These are phyloP conservation scores for Beauveria caledonica DNA, from an alignment of 2,329 filamentous ascomycete species.

Conservation along the genomic window DNA sequence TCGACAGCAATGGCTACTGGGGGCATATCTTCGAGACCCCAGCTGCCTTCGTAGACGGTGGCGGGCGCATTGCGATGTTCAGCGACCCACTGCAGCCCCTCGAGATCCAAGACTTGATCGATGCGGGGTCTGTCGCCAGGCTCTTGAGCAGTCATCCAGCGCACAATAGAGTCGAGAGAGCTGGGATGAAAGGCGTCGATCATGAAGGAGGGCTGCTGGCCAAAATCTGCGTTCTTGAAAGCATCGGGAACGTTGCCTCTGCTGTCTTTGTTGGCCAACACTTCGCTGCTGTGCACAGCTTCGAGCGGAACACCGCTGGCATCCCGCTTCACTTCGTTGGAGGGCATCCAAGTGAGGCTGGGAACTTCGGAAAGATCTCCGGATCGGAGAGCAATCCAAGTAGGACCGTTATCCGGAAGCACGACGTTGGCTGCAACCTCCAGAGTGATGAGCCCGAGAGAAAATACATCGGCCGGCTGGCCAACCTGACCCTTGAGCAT, in stretches of 20 bases:
- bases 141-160: constrained; percentile 77
- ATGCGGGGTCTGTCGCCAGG: constrained; percentile 66
- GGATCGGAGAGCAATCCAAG: constrained; percentile 82
- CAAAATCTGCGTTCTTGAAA: constrained; percentile 41
- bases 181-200: constrained; percentile 60
- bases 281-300: constrained; percentile 27
- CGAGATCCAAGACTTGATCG: constrained; percentile 62
- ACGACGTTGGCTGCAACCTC: constrained; percentile 92
- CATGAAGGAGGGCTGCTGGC: constrained; percentile 80
- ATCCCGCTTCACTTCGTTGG: constrained; percentile 64
- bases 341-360: constrained; percentile 73
- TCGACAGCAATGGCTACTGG: constrained; percentile 29
- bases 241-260: constrained; percentile 34
- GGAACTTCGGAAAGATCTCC: constrained; percentile 86
- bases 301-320: constrained; percentile 47
- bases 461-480: constrained; percentile 88
- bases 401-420: constrained; percentile 84
- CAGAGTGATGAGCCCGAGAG: constrained; percentile 86
- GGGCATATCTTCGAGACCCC: constrained; percentile 64
- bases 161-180: constrained; percentile 76
- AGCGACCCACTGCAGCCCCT: constrained; percentile 74
- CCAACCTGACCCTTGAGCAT: constrained; percentile 80
- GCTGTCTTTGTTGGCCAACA: constrained; percentile 25
- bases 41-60: constrained; percentile 94
- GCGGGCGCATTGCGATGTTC: constrained; percentile 72